Conservation (phyloP, 768 basidiomycete genomes). For the Leccinum rimulosum region DNA sequence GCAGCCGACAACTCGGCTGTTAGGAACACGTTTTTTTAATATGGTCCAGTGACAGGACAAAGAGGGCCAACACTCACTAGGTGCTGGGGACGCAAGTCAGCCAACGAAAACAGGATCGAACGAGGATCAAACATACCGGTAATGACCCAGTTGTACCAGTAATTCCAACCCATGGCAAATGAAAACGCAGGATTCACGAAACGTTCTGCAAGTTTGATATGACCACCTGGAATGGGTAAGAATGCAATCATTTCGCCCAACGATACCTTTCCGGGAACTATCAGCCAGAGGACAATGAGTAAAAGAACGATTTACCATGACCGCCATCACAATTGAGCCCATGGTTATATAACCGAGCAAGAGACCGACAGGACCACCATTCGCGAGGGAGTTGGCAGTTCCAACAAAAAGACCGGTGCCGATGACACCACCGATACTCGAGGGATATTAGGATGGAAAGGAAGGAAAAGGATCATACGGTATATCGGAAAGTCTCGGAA, state of each 20-base stretch:
- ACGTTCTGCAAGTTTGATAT: conserved; percentile 78
- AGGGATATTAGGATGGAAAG: conserved; percentile 1
- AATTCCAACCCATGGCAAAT: conserved; percentile 53
- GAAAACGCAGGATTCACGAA: conserved; percentile 79
- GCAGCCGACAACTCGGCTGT: conserved; percentile 42
- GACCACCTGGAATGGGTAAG: conserved; percentile 76
- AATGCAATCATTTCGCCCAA: conserved; percentile 63
- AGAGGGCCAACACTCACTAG: conserved; percentile 16
- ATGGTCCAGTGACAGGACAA: neutral
- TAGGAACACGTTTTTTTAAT: conserved; percentile 2
- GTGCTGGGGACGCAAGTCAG: conserved; percentile 17
- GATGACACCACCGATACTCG: conserved; percentile 59
- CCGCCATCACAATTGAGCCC: conserved; percentile 66
- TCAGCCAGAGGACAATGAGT: neutral
- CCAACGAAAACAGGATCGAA: neutral
- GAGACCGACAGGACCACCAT: conserved; percentile 73
- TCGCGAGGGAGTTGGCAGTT: conserved; percentile 46
- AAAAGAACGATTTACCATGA: conserved; percentile 51
- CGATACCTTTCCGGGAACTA: conserved; percentile 44
- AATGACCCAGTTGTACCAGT: conserved; percentile 42
- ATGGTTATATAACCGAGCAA: conserved; percentile 67
- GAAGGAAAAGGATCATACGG: neutral
- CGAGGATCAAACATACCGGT: conserved; percentile 11
- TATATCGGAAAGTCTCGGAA: conserved; percentile 12
- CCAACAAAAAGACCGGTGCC: conserved; percentile 69